Conservation (phyloP, 164 flowering plant genomes). For the Paratinospora sagittata region DNA sequence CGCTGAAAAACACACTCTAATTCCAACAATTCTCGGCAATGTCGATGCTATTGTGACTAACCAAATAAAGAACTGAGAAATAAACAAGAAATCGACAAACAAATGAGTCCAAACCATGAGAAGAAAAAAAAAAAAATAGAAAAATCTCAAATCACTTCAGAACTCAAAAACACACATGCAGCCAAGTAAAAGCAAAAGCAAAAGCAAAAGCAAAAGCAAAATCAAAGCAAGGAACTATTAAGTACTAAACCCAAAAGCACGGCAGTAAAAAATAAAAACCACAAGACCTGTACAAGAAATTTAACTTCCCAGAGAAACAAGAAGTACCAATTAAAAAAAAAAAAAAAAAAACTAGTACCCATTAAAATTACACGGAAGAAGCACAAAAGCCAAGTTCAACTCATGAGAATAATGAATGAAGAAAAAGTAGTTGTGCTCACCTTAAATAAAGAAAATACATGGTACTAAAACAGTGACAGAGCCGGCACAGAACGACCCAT, state of each 20-base stretch:
- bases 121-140: neutral
- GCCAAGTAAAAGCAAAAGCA: too few relatives aligned
- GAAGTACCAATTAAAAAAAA: neutral
- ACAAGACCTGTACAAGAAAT: too few relatives aligned
- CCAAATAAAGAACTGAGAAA: neutral
- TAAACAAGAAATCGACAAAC: neutral
- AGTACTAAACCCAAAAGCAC: neutral
- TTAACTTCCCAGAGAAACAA: neutral
- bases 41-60: neutral
- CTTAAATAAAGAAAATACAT: slow-evolving; percentile 5
- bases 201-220: neutral
- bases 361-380: neutral
- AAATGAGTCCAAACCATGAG: neutral
- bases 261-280: neutral
- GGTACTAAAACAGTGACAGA: neutral
- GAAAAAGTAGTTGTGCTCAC: neutral
- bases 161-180: neutral
- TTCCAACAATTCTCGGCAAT: too few relatives aligned
- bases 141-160: neutral
- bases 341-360: neutral
- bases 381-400: neutral
- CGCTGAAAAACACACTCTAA: too few relatives aligned
- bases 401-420: neutral
- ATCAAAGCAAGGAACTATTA: neutral
- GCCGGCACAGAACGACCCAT: neutral